Evolutionary conservation across 2,329 filamentous ascomycete species (phyloP).

Genomic region (Verticillium isaacii): DNA sequence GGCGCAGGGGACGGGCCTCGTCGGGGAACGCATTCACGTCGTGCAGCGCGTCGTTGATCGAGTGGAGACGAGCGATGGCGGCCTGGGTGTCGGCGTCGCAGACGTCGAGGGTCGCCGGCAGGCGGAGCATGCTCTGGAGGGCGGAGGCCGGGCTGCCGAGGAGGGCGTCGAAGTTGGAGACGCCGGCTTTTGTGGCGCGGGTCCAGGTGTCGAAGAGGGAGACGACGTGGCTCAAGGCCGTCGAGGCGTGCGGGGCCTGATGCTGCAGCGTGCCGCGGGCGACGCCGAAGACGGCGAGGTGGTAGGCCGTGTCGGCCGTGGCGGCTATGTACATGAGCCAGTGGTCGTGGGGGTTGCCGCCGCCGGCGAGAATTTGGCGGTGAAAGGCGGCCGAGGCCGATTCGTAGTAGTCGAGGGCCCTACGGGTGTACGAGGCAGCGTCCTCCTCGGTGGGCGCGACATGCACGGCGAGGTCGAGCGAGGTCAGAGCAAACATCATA

Average conservation of each 20-base stretch:
- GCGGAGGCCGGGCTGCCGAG: neutral
- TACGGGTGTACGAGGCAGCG: conserved; percentile 19
- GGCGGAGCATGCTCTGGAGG: conserved; percentile 6
- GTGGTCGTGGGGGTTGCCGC: conserved; percentile 21
- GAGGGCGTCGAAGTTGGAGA: neutral
- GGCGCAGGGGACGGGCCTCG: neutral
- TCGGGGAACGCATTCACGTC: neutral
- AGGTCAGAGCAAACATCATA: conserved; percentile 28
- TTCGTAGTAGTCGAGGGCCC: conserved; percentile 28
- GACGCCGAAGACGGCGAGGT: conserved; percentile 21
- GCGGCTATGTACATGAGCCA: conserved; percentile 25
- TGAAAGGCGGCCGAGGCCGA: conserved; percentile 25
- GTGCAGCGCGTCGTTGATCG: conserved; percentile 16
- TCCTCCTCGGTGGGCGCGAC: conserved; percentile 5
- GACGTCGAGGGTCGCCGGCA: neutral
- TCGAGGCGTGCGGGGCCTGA: conserved; percentile 7
- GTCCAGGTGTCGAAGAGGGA: neutral
- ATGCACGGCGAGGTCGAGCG: conserved; percentile 24
- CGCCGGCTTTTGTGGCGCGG: neutral
- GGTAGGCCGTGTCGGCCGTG: conserved; percentile 19
- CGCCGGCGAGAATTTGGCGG: conserved; percentile 13
- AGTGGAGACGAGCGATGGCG: conserved; percentile 16
- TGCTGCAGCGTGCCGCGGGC: conserved; percentile 1
- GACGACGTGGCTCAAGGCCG: conserved; percentile 14
- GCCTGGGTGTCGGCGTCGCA: conserved; percentile 10